phyloP scores from a whole-genome alignment of 352 stramenopile genomes.

The Globisporangium takayamanum region DNA sequence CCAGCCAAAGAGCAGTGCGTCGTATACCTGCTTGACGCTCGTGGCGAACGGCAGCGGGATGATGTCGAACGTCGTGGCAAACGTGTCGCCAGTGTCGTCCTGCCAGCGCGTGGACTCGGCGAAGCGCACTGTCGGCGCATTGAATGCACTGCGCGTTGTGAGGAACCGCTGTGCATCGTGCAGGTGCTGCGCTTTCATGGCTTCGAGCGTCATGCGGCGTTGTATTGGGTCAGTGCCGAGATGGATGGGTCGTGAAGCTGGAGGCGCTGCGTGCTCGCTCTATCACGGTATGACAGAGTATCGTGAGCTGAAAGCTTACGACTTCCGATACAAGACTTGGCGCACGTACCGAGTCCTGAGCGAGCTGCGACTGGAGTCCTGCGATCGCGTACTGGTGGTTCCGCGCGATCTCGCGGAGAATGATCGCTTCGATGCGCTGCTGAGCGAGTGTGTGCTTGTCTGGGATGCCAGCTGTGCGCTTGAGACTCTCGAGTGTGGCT shows the following conservation, averaged over 20 bases:
- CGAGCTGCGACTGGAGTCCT: conserved; percentile 6
- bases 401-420: conserved; percentile 5
- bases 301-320: not conserved
- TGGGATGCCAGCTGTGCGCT: conserved; percentile 5
- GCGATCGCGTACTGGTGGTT: conserved; percentile 10
- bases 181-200: conserved; percentile 1
- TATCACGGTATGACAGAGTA: not conserved
- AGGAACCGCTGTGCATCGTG: not conserved
- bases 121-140: too few relatives aligned
- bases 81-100: too few relatives aligned
- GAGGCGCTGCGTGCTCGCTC: conserved; percentile 2
- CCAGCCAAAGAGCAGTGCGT: too few relatives aligned
- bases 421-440: conserved; percentile 2
- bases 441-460: conserved; percentile 3
- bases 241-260: not conserved
- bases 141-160: too few relatives aligned
- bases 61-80: too few relatives aligned
- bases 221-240: not conserved
- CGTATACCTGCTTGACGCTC: too few relatives aligned
- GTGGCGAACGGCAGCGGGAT: too few relatives aligned
- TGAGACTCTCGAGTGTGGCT: conserved; percentile 4
- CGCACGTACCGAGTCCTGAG: not conserved
- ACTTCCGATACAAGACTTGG: not conserved
- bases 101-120: too few relatives aligned
- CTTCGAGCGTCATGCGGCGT: not conserved